Evolutionary conservation across 2,329 filamentous ascomycete species (phyloP).

Genomic region (Colletotrichum tofieldiae): DNA sequence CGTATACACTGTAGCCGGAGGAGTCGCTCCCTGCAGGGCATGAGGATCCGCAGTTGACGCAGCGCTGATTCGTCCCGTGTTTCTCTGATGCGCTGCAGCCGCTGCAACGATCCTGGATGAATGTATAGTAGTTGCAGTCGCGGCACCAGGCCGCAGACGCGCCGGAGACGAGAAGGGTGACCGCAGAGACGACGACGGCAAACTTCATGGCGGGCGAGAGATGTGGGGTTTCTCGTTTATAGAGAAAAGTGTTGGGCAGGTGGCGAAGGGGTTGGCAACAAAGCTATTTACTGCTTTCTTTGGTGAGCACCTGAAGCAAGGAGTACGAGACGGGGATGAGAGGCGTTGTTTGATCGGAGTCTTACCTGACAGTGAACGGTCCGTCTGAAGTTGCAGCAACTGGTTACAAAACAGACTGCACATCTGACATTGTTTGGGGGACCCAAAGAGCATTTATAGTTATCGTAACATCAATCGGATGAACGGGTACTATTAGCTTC

Average conservation of each 20-base stretch:
- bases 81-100: not conserved
- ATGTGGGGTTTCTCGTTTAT: no score
- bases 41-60: not conserved
- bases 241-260: not conserved
- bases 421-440: not conserved
- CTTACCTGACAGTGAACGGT: not conserved
- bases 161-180: not conserved
- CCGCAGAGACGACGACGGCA: not conserved
- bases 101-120: not conserved
- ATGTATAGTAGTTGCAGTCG: not conserved
- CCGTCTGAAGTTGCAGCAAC: not conserved
- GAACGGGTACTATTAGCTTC: not conserved
- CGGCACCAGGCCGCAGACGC: not conserved
- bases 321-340: no score
- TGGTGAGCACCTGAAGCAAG: no score
- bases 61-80: not conserved
- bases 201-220: not conserved
- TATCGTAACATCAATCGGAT: not conserved
- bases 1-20: not conserved
- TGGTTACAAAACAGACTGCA: not conserved
- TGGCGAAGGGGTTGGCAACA: not conserved
- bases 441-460: not conserved
- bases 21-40: not conserved
- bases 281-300: not conserved
- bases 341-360: not conserved